Base-by-base conservation (phyloP, 1,284 basidiomycete species). In the Golubevia sp. region DNA sequence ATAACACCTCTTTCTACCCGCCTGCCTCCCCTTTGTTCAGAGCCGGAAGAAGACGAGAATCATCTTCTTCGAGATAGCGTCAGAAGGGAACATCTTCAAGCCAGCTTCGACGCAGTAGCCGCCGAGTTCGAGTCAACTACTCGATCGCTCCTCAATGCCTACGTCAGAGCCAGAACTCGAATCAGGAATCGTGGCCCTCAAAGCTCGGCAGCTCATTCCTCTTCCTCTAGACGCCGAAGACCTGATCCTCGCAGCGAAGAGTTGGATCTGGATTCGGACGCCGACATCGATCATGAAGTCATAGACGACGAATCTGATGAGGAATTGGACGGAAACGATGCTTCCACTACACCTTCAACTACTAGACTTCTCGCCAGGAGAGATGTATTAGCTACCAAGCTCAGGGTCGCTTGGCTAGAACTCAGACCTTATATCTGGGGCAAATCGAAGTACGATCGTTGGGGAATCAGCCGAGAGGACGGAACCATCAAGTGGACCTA, bases 341-440 rank as follows among this genome's bases (percentile, higher is more conserved):
- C 54, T 49, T 25, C 24, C 23, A 55, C 24, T 18, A 51, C 49
- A 55, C 51, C 50, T 26, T 25, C 27, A 53, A 18, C 23, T 18
- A 24, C 20, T 60, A 70, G 0, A 50, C 55, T 77, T 53, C 64
- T 70, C 7, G 76, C 76, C 11, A 71, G 71, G 26, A 66, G 77
- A 7, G 76, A 77, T 27, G 73, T 79, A 7, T 21, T 74, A 49
- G 77, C 77, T n/a, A 79, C 75, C 24, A 68, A 69, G 23, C 64
- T 79, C 51, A 64, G 77, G 6, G 75, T 79, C 0, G 71, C 73
- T 11, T 79, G 73, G 71, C 60, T 79, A 27, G 67, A 68, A 51
- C 60, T 74, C 38, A 68, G 67, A 55, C 77, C 77, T 1, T 77
- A 76, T 55, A 67, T 76, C 24, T 61, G 74, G 8, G 77, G 76